A percentile compares a stretch with the other conserved stretches of the same genome.
phyloP scores from a whole-genome alignment of 805 yeast genomes.

The Ogataea pini region DNA sequence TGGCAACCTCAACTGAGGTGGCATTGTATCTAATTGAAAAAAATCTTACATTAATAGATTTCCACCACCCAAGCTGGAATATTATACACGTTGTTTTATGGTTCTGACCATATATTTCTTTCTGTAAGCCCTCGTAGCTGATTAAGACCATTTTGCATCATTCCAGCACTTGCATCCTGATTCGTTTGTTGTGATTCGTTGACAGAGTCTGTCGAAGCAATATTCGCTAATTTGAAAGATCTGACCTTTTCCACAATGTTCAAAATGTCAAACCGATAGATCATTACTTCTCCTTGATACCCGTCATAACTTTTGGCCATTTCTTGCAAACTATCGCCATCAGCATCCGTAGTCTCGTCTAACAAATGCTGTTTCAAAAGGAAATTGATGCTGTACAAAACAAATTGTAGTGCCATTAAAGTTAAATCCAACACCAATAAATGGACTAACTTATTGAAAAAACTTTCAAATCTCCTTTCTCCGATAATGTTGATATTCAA shows the following conservation, averaged over 20 bases:
- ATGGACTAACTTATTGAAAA: constrained; percentile 30
- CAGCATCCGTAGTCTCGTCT: constrained; percentile 24
- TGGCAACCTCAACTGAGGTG: constrained; percentile 37
- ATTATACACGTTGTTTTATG: not conserved
- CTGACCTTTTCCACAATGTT: constrained; percentile 28
- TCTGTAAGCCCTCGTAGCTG: constrained; percentile 18
- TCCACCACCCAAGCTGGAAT: not conserved
- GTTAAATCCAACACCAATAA: constrained; percentile 35
- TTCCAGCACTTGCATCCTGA: not conserved
- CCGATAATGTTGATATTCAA: constrained; percentile 48
- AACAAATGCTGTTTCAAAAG: constrained; percentile 30
- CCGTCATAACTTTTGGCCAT: constrained; percentile 40
- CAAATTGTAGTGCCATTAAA: constrained; percentile 33
- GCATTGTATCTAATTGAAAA: not conserved
- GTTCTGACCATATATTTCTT: constrained; percentile 1
- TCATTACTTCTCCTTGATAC: constrained; percentile 42
- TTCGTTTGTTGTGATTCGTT: not conserved
- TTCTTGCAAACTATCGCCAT: constrained; percentile 10
- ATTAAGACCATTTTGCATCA: constrained; percentile 16
- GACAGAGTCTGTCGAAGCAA: not conserved
- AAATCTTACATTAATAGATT: not conserved
- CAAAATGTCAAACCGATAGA: constrained; percentile 39
- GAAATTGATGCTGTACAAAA: constrained; percentile 35
- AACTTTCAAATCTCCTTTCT: constrained; percentile 33
- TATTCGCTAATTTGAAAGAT: constrained; percentile 14